Percentiles rank a stretch among this genome's conserved stretches.
These are phyloP conservation scores for Plasmodium vivax DNA, from an alignment of 169 alveolate genomes.

Conservation along the genomic window DNA sequence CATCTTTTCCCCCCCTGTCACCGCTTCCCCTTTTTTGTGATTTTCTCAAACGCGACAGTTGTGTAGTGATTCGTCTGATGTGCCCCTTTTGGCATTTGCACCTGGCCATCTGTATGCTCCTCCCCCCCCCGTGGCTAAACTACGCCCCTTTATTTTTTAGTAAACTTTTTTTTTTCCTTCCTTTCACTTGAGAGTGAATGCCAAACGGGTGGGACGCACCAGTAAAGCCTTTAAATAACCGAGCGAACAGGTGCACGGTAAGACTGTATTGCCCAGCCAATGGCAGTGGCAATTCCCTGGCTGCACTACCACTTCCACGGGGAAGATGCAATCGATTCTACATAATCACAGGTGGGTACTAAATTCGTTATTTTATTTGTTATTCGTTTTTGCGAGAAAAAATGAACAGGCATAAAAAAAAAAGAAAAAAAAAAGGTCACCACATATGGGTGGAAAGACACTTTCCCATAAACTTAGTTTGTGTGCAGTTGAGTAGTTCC, in stretches of 20 bases:
- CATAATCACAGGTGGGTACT: not conserved
- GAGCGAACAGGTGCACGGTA: not conserved
- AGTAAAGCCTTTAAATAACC: not conserved
- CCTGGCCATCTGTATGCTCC: not conserved
- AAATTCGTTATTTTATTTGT: not conserved
- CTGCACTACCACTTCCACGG: not conserved
- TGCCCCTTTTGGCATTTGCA: not conserved
- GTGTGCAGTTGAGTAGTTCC: too few relatives aligned
- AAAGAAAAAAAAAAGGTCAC: not conserved
- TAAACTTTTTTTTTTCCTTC: not conserved
- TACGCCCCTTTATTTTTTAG: not conserved
- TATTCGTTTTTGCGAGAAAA: not conserved
- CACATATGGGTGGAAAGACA: too few relatives aligned
- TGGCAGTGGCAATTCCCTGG: not conserved
- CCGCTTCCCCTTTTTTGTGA: not conserved
- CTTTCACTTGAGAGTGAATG: not conserved
- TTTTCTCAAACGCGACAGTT: not conserved
- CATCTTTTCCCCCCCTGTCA: not conserved
- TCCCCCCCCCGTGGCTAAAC: not conserved
- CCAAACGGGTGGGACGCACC: not conserved
- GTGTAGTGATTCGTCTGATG: not conserved
- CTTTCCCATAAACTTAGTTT: too few relatives aligned
- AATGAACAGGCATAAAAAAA: not conserved
- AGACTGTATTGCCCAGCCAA: not conserved
- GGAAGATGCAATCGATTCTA: not conserved